Evolutionary conservation across 768 basidiomycete genomes (phyloP).

Genomic region (Rhizopogon vesiculosus): DNA sequence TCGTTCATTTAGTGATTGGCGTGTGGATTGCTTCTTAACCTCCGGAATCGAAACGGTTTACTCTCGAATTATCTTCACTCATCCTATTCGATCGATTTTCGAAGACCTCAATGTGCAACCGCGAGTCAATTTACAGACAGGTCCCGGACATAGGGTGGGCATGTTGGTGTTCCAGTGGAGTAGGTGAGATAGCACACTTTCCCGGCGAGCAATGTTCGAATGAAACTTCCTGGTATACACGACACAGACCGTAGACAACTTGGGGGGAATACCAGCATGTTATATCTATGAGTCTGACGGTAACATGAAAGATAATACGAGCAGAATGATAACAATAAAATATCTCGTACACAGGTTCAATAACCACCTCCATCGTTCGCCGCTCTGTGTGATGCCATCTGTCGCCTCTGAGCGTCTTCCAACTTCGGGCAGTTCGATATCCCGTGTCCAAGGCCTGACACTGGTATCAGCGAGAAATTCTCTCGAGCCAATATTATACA

Average conservation of each 20-base stretch:
- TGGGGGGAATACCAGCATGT: not conserved
- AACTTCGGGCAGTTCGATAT: constrained; percentile 96
- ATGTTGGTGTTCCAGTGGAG: too few species aligned
- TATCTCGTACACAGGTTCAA: constrained; percentile 4
- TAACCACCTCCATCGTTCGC: constrained; percentile 57
- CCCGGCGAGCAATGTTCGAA: not conserved
- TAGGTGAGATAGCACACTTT: too few species aligned
- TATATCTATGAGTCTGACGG: not conserved
- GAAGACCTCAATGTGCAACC: not conserved
- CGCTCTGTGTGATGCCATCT: constrained; percentile 82
- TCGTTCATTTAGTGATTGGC: too few species aligned
- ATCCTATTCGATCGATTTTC: too few species aligned
- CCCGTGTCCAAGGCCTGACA: constrained; percentile 82
- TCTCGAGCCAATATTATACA: constrained; percentile 10
- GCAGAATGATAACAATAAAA: not conserved
- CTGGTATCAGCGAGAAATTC: not conserved
- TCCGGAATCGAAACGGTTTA: too few species aligned
- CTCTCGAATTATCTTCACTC: too few species aligned
- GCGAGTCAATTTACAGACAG: not conserved
- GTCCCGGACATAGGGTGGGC: too few species aligned
- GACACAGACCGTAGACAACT: not conserved
- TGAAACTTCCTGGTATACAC: not conserved
- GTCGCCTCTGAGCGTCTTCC: constrained; percentile 87
- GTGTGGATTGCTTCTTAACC: too few species aligned
- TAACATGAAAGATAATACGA: not conserved